Evolutionary conservation across 2,329 filamentous ascomycete genomes (phyloP).

Genomic region (Colletotrichum neosansevieriae): DNA sequence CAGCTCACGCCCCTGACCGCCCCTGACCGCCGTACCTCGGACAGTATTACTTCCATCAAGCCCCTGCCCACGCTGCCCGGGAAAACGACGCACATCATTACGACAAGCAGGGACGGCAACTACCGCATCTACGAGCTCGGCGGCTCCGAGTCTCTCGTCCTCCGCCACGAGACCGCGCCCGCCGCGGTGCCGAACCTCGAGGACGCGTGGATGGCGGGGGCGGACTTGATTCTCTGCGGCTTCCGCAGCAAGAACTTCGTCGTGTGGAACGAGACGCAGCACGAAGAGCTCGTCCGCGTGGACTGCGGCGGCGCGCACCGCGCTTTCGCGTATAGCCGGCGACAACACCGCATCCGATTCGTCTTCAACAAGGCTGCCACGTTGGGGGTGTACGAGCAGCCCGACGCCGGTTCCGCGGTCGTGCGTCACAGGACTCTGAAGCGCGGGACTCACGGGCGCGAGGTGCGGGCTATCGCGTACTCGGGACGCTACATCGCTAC

Average conservation of each 20-base stretch:
- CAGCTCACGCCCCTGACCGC: constrained; percentile 49
- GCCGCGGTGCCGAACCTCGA: constrained; percentile 84
- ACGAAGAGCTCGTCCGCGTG: constrained; percentile 77
- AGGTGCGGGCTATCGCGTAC: constrained; percentile 72
- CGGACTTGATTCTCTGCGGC: constrained; percentile 80
- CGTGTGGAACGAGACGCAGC: constrained; percentile 80
- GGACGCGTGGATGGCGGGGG: constrained; percentile 69
- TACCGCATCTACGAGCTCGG: constrained; percentile 73
- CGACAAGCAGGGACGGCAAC: constrained; percentile 81
- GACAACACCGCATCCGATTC: constrained; percentile 60
- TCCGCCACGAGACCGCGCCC: constrained; percentile 76
- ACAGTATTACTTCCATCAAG: constrained; percentile 78
- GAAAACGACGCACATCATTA: constrained; percentile 67
- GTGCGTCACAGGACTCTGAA: constrained; percentile 64
- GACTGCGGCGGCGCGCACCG: constrained; percentile 90
- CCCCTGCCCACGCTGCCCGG: constrained; percentile 53
- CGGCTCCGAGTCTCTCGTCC: constrained; percentile 59
- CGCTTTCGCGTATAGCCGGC: constrained; percentile 69
- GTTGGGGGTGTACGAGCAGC: constrained; percentile 61
- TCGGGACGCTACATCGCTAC: constrained; percentile 66
- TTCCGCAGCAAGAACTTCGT: constrained; percentile 86
- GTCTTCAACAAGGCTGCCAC: constrained; percentile 80
- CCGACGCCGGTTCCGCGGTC: constrained; percentile 40
- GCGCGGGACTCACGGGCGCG: constrained; percentile 83
- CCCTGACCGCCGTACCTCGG: constrained; percentile 57